phyloP scores from a whole-genome alignment of 352 stramenopile species.

The Phytophthora hybrid region DNA sequence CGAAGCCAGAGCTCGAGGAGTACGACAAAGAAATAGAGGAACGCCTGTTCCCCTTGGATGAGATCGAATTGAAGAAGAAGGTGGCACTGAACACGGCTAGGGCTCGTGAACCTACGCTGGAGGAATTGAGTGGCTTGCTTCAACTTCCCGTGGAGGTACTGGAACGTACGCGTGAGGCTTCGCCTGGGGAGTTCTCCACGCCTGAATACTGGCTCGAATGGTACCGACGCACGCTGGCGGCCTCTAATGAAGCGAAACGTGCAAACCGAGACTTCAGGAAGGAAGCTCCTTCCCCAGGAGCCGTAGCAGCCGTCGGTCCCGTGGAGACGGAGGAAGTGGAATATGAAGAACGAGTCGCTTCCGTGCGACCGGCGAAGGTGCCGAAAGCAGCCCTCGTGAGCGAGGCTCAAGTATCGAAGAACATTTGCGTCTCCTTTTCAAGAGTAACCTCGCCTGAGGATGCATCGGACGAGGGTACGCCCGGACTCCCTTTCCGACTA shows the following conservation, averaged over 20 bases:
- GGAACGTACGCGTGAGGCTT: not conserved
- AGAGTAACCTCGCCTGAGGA: too few species aligned
- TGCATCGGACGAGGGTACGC: too few species aligned
- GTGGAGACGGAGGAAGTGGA: too few species aligned
- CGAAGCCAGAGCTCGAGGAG: not conserved
- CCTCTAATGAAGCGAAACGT: not conserved
- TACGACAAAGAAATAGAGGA: constrained; percentile 9
- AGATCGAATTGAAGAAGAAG: not conserved
- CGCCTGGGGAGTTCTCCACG: not conserved
- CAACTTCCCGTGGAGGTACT: not conserved
- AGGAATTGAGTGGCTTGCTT: not conserved
- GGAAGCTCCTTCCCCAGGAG: too few species aligned
- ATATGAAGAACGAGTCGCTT: too few species aligned
- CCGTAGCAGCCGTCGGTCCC: too few species aligned
- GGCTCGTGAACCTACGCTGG: not conserved
- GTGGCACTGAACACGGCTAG: not conserved
- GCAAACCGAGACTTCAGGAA: not conserved
- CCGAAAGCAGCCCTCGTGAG: not conserved
- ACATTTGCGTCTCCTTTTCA: not conserved
- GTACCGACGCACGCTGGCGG: not conserved
- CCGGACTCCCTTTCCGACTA: not conserved
- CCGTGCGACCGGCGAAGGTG: too few species aligned
- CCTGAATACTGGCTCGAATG: not conserved
- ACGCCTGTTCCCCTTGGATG: constrained; percentile 2
- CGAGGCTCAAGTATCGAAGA: not conserved